Base-by-base conservation (phyloP, 129 eudicot genomes). In the Tagetes patula region DNA sequence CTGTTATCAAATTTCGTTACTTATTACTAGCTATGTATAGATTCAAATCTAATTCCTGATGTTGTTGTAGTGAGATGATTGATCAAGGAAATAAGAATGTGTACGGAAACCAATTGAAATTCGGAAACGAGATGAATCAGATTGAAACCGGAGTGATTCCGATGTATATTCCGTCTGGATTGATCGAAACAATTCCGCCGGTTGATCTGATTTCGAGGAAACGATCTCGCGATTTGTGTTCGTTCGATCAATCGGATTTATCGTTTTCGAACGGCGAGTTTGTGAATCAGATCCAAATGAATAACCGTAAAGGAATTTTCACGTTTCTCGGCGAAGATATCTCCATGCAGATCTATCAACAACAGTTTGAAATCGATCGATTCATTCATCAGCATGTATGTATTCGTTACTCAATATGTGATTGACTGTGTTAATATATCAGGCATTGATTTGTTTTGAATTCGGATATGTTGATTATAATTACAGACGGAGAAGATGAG, bases 301-400 rank as follows among this genome's bases (percentile, higher is more conserved):
- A 61, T 53, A 55, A 72, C 13, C 75, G 58, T 13, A 48, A 63
- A 38, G 81, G 69, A 58, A 40, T 81, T 6, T 81, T 80, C 49
- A 78, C 88, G 59, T 88, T 91, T 50, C 91, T 92, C 46, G 97
- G 93, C n/a, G 85, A 87, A 0, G 96, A 92, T 67, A 14, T 89
- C 30, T 84, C 92, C 69, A 70, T 70, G 43, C 87, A 84, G 66
- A 78, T 89, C 74, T 84, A 68, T 45, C 89, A 89, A 47, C 89
- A 89, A 65, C 89, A 89, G 52, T 8, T 82, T 3, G 96, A 89
- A 59, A 76, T 89, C 64, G 89, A 89, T 75, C 86, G 84, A 0
- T 72, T 86, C 64, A 73, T 86, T 36, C 65, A 88, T 8, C 55
- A 69, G 43, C 81, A 81, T 74, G 83, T 80, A 80, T 8, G 71